These are phyloP conservation scores for Lyophyllum shimeji DNA, from an alignment of 768 basidiomycete genomes.

Conservation along the genomic window DNA sequence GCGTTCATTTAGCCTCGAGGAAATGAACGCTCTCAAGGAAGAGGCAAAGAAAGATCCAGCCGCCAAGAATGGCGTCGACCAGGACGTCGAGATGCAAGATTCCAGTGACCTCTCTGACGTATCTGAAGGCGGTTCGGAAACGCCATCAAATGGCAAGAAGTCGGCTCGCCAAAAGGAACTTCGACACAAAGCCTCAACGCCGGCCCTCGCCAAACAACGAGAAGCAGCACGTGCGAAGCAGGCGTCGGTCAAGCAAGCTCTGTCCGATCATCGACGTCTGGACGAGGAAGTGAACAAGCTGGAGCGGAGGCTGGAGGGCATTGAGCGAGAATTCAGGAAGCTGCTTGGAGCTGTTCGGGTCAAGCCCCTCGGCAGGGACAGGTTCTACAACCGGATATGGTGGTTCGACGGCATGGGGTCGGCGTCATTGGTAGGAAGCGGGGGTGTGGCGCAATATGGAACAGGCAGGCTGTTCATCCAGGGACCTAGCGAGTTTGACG, in stretches of 20 bases:
- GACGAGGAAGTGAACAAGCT: slow-evolving; percentile 87
- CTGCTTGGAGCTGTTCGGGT: slow-evolving; percentile 81
- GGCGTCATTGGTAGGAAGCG: slow-evolving; percentile 73
- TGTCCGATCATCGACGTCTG: slow-evolving; percentile 79
- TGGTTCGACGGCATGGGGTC: slow-evolving; percentile 98
- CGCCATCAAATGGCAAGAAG: slow-evolving; percentile 49
- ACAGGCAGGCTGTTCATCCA: slow-evolving; percentile 92
- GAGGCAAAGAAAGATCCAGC: slow-evolving; percentile 52
- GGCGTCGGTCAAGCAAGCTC: slow-evolving; percentile 76
- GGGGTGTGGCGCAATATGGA: slow-evolving; percentile 80
- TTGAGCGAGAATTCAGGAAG: slow-evolving; percentile 94
- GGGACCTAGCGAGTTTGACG: slow-evolving; percentile 83
- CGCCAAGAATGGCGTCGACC: slow-evolving; percentile 47
- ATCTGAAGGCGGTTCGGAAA: slow-evolving; percentile 64
- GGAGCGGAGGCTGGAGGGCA: slow-evolving; percentile 76
- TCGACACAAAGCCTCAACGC: slow-evolving; percentile 50
- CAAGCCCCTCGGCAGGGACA: slow-evolving; percentile 86
- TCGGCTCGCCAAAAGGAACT: slow-evolving; percentile 51
- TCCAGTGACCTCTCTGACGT: slow-evolving; percentile 74
- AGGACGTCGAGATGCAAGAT: slow-evolving; percentile 63
- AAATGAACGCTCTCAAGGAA: slow-evolving; percentile 64
- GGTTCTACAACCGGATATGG: slow-evolving; percentile 96
- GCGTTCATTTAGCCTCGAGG: slow-evolving; percentile 53
- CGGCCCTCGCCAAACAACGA: slow-evolving; percentile 76
- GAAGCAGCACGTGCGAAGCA: slow-evolving; percentile 78